phyloP scores from a whole-genome alignment of 441 rosid genomes.

The Viola pubescens region DNA sequence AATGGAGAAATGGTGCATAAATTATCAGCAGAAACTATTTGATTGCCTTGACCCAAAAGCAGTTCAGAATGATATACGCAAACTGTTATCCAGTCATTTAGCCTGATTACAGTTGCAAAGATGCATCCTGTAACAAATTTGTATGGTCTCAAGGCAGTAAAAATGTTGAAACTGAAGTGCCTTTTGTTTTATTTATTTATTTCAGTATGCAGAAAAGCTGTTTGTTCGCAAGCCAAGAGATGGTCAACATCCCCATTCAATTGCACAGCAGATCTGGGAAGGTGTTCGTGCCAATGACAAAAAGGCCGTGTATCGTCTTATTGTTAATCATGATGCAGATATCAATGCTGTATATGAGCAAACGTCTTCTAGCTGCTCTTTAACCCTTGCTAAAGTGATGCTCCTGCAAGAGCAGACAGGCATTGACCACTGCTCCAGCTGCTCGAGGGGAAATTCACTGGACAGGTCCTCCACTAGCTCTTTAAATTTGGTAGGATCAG shows the following conservation, averaged over 20 bases:
- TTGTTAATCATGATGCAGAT: conserved; percentile 73
- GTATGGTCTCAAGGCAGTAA: too few relatives aligned
- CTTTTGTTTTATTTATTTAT: conserved; percentile 6
- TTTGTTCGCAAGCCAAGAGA: conserved; percentile 76
- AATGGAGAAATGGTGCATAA: too few relatives aligned
- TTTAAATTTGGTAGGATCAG: conserved; percentile 36
- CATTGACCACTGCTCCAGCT: conserved; percentile 47
- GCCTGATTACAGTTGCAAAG: too few relatives aligned
- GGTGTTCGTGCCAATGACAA: conserved; percentile 85
- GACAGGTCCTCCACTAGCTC: conserved; percentile 67
- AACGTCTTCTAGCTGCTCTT: conserved; percentile 47
- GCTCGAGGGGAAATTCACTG: conserved; percentile 44
- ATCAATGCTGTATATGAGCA: conserved; percentile 61
- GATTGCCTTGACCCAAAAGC: too few relatives aligned
- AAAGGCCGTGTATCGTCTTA: conserved; percentile 79
- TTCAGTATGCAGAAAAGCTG: conserved; percentile 90
- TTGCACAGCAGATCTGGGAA: conserved; percentile 82
- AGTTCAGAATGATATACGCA: too few relatives aligned
- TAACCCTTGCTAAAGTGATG: conserved; percentile 81
- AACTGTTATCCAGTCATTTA: too few relatives aligned
- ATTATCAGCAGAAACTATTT: too few relatives aligned
- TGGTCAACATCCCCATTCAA: conserved; percentile 39
- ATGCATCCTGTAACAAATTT: too few relatives aligned
- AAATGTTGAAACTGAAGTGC: too few relatives aligned
- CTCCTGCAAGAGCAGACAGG: conserved; percentile 63